Conservation (phyloP, 2,329 filamentous ascomycete species). For the Neofusicoccum cordaticola region DNA sequence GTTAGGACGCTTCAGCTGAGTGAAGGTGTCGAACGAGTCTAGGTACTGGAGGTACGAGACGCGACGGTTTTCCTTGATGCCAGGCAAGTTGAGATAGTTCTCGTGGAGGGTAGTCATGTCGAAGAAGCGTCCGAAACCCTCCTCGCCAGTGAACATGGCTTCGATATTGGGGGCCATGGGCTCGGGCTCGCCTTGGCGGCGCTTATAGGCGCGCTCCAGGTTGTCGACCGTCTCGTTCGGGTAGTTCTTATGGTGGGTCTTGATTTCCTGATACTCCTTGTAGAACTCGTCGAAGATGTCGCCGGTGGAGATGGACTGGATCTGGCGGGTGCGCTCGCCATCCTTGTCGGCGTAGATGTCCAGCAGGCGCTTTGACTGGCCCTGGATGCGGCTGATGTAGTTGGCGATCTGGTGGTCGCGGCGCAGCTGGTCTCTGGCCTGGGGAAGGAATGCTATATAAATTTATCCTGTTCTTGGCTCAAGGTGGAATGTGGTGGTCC, state of each 20-base stretch:
- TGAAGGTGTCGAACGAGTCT: constrained; percentile 84
- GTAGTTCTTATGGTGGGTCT: constrained; percentile 84
- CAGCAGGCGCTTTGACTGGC: constrained; percentile 76
- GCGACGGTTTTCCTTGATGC: constrained; percentile 64
- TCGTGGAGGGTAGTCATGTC: constrained; percentile 84
- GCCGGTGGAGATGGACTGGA: constrained; percentile 77
- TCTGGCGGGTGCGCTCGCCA: constrained; percentile 70
- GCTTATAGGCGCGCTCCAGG: constrained; percentile 86
- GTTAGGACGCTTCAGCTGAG: constrained; percentile 72
- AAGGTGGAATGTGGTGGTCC: constrained; percentile 30
- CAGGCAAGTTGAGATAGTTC: constrained; percentile 82
- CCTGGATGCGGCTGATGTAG: constrained; percentile 82
- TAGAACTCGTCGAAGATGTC: constrained; percentile 92
- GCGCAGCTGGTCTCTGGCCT: constrained; percentile 86
- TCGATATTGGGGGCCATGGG: constrained; percentile 70
- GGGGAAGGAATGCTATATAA: background rate
- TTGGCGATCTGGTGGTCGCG: constrained; percentile 89
- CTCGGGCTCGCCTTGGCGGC: constrained; percentile 61
- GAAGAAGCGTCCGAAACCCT: constrained; percentile 88
- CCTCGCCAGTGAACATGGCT: constrained; percentile 91
- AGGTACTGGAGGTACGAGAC: constrained; percentile 90
- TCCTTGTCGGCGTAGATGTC: constrained; percentile 80
- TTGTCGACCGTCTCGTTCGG: constrained; percentile 95
- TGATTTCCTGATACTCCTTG: constrained; percentile 75
- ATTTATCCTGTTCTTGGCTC: constrained; percentile 8